Base-by-base conservation (phyloP, 2,329 filamentous ascomycete species). In the Paecilomyces sp. region DNA sequence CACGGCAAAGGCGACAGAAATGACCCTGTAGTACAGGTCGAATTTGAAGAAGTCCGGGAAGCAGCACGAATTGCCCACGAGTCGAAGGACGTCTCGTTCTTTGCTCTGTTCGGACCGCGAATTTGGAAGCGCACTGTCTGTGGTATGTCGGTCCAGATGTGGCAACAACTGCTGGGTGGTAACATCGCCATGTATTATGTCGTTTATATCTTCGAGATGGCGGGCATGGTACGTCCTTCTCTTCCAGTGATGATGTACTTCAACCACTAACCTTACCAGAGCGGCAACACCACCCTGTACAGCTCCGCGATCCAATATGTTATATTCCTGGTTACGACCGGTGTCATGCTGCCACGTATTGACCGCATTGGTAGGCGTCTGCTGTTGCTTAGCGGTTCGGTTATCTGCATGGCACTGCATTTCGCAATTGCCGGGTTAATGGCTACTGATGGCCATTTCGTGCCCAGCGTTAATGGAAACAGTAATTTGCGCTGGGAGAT, bases 101-200 rank as follows among this genome's bases (percentile, higher is more conserved):
- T 74, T 5, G 65, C 79, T 0, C 70, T 83, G 1, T 81, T 83
- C 55, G 79, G 77, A 0, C 76, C 75, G 0, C 68, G 72, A 0
- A 78, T 83, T 70, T 76, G 83, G 70, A 78, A 79, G 66, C 76
- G 83, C 3, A 84, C 82, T 1, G 50, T 82, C 2, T 82, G 79
- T 56, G 82, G 79, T 3, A 72, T 82, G 13, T 80, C 77, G 24
- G 82, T 79, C 0, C 83, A 85, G 68, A 79, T 84, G 15, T 85
- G 76, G 82, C 82, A 83, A 50, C 83, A 85, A 55, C 68, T 85
- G 15, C 77, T 82, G 0, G 83, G 83, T 6, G 83, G 83, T 57
- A 85, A 85, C 57, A 80, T 84, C 2, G 82, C 82, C 25, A 80
- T 82, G 65, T 84, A 85, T 70, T 86, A 87, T 60, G 80, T 86